Evolutionary conservation across 306 rosid genomes (phyloP).

Genomic region (Mimosa bimucronata): DNA sequence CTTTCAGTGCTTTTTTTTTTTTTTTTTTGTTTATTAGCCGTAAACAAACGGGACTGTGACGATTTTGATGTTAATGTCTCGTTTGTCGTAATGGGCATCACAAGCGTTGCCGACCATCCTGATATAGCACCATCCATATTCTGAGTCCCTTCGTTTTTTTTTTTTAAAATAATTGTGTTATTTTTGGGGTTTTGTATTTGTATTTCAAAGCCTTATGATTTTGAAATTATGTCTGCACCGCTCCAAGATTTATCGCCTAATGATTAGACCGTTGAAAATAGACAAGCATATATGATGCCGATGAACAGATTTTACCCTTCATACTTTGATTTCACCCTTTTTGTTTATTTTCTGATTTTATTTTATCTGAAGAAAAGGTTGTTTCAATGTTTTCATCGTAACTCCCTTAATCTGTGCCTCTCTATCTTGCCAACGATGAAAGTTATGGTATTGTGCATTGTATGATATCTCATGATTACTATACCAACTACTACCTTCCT

Average conservation of each 20-base stretch:
- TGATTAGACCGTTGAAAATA: slow-evolving; percentile 51
- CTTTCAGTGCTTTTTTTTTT: no score
- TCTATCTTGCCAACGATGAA: slow-evolving; percentile 34
- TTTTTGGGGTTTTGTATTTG: not conserved
- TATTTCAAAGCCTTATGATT: not conserved
- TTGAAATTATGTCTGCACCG: not conserved
- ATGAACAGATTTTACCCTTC: no score
- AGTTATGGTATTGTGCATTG: not conserved
- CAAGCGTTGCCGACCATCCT: slow-evolving; percentile 92
- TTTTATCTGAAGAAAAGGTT: not conserved
- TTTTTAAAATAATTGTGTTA: not conserved
- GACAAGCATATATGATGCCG: slow-evolving; percentile 96
- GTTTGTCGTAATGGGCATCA: slow-evolving; percentile 86
- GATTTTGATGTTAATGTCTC: slow-evolving; percentile 73
- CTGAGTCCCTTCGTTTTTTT: slow-evolving; percentile 55
- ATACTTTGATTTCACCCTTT: not conserved
- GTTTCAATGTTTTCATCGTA: not conserved
- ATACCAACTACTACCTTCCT: slow-evolving; percentile 37
- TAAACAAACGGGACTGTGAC: slow-evolving; percentile 59
- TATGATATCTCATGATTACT: slow-evolving; percentile 18
- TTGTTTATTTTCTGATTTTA: not conserved
- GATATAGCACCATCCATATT: slow-evolving; percentile 94
- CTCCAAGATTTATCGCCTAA: slow-evolving; percentile 38
- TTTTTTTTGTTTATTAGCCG: not conserved
- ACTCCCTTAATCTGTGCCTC: no score